Evolutionary conservation across 2,329 filamentous ascomycete species (phyloP).

Genomic region (Blastomyces gilchristii): DNA sequence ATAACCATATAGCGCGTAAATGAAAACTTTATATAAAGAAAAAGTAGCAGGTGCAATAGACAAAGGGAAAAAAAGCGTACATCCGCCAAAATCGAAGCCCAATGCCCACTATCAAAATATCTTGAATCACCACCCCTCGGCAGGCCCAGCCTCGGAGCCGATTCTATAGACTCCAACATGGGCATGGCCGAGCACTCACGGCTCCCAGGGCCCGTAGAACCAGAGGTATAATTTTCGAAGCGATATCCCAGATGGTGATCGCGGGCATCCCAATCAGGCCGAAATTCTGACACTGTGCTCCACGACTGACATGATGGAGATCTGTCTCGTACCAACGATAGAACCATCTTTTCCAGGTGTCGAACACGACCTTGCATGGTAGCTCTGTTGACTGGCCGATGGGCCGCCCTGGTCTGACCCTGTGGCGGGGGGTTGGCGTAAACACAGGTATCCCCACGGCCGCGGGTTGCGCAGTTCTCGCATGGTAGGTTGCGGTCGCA

Average conservation of each 20-base stretch:
- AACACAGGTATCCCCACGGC: constrained; percentile 46
- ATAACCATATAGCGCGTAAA: neutral
- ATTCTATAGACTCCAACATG: constrained; percentile 40
- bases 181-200: constrained; percentile 27
- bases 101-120: constrained; percentile 5
- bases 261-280: neutral
- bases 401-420: constrained; percentile 31
- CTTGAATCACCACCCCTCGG: neutral
- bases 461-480: constrained; percentile 47
- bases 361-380: constrained; percentile 31
- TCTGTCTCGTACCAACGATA: neutral
- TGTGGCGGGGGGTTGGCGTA: constrained; percentile 39
- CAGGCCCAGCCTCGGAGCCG: constrained; percentile 44
- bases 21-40: neutral
- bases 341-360: constrained; percentile 1
- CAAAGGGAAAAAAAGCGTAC: neutral
- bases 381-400: constrained; percentile 55
- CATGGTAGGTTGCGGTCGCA: constrained; percentile 49
- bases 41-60: neutral
- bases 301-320: neutral
- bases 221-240: constrained; percentile 6
- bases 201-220: constrained; percentile 32
- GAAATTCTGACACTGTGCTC: neutral
- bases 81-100: constrained; percentile 4
- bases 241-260: neutral